Percentiles rank a stretch among this genome's conserved stretches.
These are phyloP conservation scores for Ascosphaera aggregata DNA, from an alignment of 2,329 filamentous ascomycete species.

Conservation along the genomic window DNA sequence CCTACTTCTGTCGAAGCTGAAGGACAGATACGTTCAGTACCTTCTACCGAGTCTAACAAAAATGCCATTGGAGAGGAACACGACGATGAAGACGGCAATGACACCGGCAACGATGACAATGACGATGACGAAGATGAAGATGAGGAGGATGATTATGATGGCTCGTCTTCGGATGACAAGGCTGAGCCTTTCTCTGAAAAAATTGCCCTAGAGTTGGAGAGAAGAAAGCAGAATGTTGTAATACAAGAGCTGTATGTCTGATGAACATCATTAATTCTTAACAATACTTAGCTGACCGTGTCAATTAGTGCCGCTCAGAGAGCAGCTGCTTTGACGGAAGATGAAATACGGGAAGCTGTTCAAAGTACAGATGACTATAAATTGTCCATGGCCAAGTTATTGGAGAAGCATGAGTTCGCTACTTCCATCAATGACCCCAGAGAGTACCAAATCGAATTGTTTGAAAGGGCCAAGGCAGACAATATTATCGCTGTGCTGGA, in stretches of 20 bases:
- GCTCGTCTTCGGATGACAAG: too few species aligned
- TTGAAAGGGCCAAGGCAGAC: conserved; percentile 58
- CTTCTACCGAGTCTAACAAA: too few species aligned
- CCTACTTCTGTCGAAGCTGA: too few species aligned
- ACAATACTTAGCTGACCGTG: not conserved
- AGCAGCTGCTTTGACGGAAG: conserved; percentile 19
- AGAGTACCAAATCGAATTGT: conserved; percentile 83
- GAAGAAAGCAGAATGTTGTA: conserved; percentile 25
- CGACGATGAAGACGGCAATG: conserved; percentile 8
- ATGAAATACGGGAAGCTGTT: conserved; percentile 16
- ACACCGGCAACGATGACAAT: not conserved
- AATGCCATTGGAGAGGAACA: conserved; percentile 12
- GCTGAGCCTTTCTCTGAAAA: conserved; percentile 4
- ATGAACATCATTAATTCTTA: conserved; percentile 5
- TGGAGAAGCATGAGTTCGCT: conserved; percentile 27
- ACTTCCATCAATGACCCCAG: conserved; percentile 52
- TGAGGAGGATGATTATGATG: too few species aligned
- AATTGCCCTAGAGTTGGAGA: conserved; percentile 18
- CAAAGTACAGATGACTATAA: conserved; percentile 20
- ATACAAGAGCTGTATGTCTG: conserved; percentile 27
- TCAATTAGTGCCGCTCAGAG: conserved; percentile 16
- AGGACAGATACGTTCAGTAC: too few species aligned
- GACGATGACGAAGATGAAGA: conserved; percentile 4
- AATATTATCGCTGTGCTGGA: conserved; percentile 89
- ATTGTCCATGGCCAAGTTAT: conserved; percentile 29